phyloP scores from a whole-genome alignment of 1,284 basidiomycete species.

The Ceratobasidium sp. region DNA sequence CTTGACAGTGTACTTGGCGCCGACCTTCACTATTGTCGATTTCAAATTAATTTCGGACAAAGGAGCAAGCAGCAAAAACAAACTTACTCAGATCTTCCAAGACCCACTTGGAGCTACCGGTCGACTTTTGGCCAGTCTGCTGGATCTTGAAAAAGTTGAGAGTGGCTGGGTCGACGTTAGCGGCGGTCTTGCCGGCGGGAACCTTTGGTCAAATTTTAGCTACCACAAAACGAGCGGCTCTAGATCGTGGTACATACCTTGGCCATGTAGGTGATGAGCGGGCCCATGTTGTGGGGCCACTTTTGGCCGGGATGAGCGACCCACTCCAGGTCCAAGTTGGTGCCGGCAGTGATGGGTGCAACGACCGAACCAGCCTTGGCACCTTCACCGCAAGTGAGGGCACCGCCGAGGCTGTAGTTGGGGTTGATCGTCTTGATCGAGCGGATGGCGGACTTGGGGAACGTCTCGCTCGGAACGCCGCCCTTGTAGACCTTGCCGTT shows the following conservation, averaged over 20 bases:
- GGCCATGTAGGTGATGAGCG: constrained; percentile 75
- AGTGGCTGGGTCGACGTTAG: constrained; percentile 62
- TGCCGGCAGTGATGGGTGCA: constrained; percentile 69
- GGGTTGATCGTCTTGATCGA: constrained; percentile 63
- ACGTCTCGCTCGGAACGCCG: constrained; percentile 51
- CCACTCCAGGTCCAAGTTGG: constrained; percentile 66
- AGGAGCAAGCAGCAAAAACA: constrained; percentile 8
- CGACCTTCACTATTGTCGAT: constrained; percentile 49
- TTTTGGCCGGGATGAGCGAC: constrained; percentile 57
- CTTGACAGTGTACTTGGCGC: constrained; percentile 55
- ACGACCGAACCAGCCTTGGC: constrained; percentile 61
- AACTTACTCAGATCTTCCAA: constrained; percentile 53
- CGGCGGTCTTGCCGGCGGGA: constrained; percentile 58
- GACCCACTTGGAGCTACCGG: constrained; percentile 49
- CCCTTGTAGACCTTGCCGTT: constrained; percentile 64
- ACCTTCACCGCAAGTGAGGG: constrained; percentile 68
- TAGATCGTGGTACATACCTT: constrained; percentile 55
- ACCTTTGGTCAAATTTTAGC: not conserved
- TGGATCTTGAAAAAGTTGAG: constrained; percentile 77
- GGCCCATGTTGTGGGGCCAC: constrained; percentile 76
- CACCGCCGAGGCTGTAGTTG: constrained; percentile 68
- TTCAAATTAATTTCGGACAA: not conserved
- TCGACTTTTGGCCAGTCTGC: constrained; percentile 52
- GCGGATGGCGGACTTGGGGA: constrained; percentile 63
- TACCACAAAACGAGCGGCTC: not conserved